Base-by-base conservation (phyloP, 2,329 filamentous ascomycete genomes). In the Fusarium staphyleae region DNA sequence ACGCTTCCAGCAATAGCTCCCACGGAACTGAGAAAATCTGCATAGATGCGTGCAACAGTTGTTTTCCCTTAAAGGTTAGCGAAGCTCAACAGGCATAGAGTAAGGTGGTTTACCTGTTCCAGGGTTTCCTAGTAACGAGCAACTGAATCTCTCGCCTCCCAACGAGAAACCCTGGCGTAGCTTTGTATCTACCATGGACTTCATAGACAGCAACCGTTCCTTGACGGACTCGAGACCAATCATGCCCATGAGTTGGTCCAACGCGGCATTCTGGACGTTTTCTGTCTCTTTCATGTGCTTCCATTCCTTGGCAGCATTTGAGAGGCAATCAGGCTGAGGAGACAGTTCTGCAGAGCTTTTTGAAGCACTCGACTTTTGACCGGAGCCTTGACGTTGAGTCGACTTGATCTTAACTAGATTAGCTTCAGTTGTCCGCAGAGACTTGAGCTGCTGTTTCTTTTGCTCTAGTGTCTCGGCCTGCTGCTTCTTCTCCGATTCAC, bases 141-240 rank as follows among this genome's bases (percentile, higher is more conserved):
- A 80, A 7, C 87, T 82, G 44, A 88, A 85, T 1, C 89, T 75
- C 54, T 91, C 86, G 0, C 75, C 72, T 1, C 72, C 74, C 0
- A 89, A 67, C 1, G 84, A 77, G 0, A 83, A 71, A 0, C 74
- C 74, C 66, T 91, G 89, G 0, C 85, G 77, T 0, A 85, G 63
- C 0, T 77, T 71, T 0, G 79, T 83, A 32, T 92, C 87, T 0
- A 91, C 78, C 35, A 78, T 83, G 0, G 75, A 72, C 60, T 91
- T 91, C 66, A 89, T 84, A 0, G 66, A 63, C 0, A 93, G 71
- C 18, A 92, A 83, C 11, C 84, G 69, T 2, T 76, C 64, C 57
- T 93, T 93, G 33, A 92, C 86, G 0, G 80, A 73, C 60, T 91
- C 88, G 0, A 93, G 75, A 0, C 89, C 89, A 35, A 88, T 84